Percentiles rank a stretch among this genome's conserved stretches.
phyloP scores from a whole-genome alignment of 805 yeast genomes.

The Saccharomycopsis fibuligera region DNA sequence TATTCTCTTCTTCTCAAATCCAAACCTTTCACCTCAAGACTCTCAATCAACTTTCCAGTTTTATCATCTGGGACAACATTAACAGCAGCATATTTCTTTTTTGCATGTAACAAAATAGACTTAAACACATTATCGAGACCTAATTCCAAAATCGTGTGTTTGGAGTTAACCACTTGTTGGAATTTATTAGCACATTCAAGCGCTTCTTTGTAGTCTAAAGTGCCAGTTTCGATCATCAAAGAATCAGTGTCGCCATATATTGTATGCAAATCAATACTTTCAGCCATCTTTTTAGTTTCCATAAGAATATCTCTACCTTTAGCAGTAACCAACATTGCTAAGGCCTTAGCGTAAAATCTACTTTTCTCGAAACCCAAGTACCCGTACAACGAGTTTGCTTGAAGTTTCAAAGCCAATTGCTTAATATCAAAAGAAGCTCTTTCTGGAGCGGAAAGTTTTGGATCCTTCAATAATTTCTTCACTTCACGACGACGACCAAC shows the following conservation, averaged over 20 bases:
- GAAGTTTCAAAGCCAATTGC: constrained; percentile 91
- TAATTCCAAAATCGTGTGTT: constrained; percentile 81
- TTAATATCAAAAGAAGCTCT: constrained; percentile 86
- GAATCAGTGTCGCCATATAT: constrained; percentile 99
- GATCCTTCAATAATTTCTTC: constrained; percentile 73
- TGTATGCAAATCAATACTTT: constrained; percentile 71
- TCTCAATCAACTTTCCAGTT: constrained; percentile 49
- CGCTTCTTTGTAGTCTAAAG: constrained; percentile 63
- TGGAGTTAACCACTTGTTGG: constrained; percentile 78
- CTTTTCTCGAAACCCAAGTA: constrained; percentile 91
- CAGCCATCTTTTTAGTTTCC: constrained; percentile 91
- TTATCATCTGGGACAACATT: constrained; percentile 26
- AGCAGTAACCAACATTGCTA: constrained; percentile 91
- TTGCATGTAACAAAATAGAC: constrained; percentile 42
- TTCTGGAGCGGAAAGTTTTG: constrained; percentile 56
- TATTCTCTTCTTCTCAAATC: constrained; percentile 97
- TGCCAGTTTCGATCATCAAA: constrained; percentile 94
- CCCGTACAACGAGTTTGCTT: constrained; percentile 99
- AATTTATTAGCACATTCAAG: constrained; percentile 77
- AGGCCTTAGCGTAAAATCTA: constrained; percentile 90
- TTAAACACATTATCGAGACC: constrained; percentile 93
- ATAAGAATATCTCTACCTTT: constrained; percentile 93
- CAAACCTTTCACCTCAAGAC: constrained; percentile 87
- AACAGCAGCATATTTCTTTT: constrained; percentile 12
- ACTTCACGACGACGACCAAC: constrained; percentile 92